A percentile compares a stretch with the other conserved stretches of the same genome.
phyloP scores from a whole-genome alignment of 106 monocot species.

The Acorus calamus region DNA sequence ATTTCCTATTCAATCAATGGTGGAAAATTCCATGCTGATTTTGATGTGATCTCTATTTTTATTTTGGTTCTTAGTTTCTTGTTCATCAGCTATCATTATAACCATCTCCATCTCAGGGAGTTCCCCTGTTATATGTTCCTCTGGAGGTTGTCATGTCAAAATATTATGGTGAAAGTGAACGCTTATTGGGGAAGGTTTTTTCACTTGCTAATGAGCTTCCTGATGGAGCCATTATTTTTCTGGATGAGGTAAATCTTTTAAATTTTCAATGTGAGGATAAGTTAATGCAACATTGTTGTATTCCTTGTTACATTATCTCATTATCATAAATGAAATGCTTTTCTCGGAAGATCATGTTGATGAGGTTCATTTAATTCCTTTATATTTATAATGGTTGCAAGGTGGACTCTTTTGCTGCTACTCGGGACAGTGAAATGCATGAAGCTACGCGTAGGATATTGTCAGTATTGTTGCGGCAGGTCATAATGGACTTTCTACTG shows the following conservation, averaged over 20 bases:
- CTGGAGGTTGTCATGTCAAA: conserved; percentile 94
- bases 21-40: too few relatives aligned
- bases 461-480: conserved; percentile 88
- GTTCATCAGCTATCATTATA: not conserved
- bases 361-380: not conserved
- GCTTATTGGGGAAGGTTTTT: conserved; percentile 78
- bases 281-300: not conserved
- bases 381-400: conserved; percentile 10
- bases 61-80: not conserved
- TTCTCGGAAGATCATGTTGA: too few relatives aligned
- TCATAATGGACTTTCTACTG: conserved; percentile 4
- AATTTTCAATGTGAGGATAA: not conserved
- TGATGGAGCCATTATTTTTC: conserved; percentile 79
- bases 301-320: not conserved
- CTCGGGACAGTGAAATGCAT: conserved; percentile 94
- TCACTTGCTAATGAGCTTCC: conserved; percentile 88
- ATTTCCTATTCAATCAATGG: too few relatives aligned
- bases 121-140: conserved; percentile 93
- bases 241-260: conserved; percentile 62
- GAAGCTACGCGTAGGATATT: conserved; percentile 96
- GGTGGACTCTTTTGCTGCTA: conserved; percentile 91
- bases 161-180: conserved; percentile 97
- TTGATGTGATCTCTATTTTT: not conserved
- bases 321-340: too few relatives aligned
- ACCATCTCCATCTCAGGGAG: conserved; percentile 31